These are phyloP conservation scores for Boletus semigastroideus DNA, from an alignment of 1,284 basidiomycete genomes.

Conservation along the genomic window DNA sequence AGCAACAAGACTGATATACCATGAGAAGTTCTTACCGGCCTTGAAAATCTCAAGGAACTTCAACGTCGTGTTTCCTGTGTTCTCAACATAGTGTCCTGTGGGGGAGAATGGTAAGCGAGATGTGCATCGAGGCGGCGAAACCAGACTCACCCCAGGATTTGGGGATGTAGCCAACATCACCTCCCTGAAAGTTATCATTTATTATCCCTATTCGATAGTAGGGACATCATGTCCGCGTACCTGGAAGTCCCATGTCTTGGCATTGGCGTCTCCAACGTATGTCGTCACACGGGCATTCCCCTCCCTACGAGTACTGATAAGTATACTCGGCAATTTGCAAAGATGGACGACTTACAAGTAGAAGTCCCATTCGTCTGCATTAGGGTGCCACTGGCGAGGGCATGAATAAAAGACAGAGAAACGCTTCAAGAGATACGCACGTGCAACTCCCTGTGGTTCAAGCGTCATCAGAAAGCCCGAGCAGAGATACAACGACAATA, in stretches of 20 bases:
- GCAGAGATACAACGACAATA: background rate
- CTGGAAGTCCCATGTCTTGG: slow-evolving; percentile 44
- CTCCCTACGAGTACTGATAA: slow-evolving; percentile 28
- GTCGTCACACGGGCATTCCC: slow-evolving; percentile 46
- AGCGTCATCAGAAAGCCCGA: slow-evolving; percentile 34
- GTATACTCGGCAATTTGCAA: background rate
- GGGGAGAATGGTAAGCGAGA: background rate
- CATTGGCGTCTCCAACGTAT: slow-evolving; percentile 36
- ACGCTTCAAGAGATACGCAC: slow-evolving; percentile 38
- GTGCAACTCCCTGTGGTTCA: slow-evolving; percentile 45
- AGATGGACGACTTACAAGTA: slow-evolving; percentile 22
- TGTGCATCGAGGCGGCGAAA: background rate
- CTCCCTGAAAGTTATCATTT: slow-evolving; percentile 38
- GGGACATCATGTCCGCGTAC: slow-evolving; percentile 8
- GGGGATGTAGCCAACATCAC: slow-evolving; percentile 57
- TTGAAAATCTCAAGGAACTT: slow-evolving; percentile 61
- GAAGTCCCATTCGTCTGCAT: slow-evolving; percentile 40
- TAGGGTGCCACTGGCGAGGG: slow-evolving; percentile 44
- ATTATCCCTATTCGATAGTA: background rate
- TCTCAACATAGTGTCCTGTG: slow-evolving; percentile 63
- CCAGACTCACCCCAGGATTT: slow-evolving; percentile 39
- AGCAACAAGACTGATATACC: background rate
- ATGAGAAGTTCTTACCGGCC: slow-evolving; percentile 35
- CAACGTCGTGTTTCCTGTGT: slow-evolving; percentile 56
- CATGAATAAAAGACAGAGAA: slow-evolving; percentile 55